Percentiles rank a stretch among this genome's conserved stretches.
Evolutionary conservation across 257 asterid genomes (phyloP).

Genomic region (Solanum pinnatisectum): DNA sequence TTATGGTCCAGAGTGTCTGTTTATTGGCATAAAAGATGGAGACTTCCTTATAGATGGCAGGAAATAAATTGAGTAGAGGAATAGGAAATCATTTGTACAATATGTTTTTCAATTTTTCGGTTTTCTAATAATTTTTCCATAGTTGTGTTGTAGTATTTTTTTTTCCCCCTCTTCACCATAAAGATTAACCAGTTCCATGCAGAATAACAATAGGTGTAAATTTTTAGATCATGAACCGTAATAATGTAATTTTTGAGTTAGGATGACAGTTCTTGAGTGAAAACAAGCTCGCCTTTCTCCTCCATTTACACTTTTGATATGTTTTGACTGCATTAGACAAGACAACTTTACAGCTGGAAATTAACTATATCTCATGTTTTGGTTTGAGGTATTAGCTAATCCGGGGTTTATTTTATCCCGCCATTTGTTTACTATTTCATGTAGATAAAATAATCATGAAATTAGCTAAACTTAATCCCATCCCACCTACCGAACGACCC

Average conservation of each 20-base stretch:
- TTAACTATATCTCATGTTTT: background rate
- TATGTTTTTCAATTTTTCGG: background rate
- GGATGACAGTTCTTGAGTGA: background rate
- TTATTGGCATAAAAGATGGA: conserved; percentile 95
- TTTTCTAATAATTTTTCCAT: background rate
- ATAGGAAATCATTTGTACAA: background rate
- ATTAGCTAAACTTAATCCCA: background rate
- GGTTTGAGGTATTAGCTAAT: background rate
- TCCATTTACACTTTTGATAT: background rate
- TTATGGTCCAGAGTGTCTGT: conserved; percentile 87
- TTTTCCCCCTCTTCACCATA: background rate
- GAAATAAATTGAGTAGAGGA: conserved; percentile 11
- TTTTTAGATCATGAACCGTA: background rate
- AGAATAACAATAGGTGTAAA: background rate
- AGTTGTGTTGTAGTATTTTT: background rate
- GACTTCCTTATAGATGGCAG: conserved; percentile 53
- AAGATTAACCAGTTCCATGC: background rate
- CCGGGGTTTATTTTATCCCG: no score
- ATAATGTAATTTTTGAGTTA: background rate
- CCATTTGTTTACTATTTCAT: background rate
- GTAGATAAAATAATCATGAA: background rate
- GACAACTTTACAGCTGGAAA: background rate
- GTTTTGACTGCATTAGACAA: background rate
- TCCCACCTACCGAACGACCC: background rate
- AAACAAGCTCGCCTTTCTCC: background rate